phyloP scores from a whole-genome alignment of 2,329 filamentous ascomycete species.

The Diplodia corticola region DNA sequence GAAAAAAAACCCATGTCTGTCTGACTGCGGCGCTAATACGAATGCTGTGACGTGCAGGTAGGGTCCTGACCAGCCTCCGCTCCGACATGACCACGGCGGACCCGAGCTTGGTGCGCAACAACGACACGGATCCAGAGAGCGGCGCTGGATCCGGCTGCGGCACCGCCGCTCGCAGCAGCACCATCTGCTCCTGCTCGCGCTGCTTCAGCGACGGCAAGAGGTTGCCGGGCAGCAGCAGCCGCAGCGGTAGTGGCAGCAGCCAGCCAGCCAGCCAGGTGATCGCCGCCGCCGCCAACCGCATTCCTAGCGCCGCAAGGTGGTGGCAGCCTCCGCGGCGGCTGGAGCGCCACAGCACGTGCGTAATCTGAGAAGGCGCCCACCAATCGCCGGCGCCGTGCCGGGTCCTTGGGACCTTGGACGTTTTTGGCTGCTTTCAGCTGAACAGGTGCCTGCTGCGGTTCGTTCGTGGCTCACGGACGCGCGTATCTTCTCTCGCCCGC shows the following conservation, averaged over 20 bases:
- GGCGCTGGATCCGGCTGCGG: background rate
- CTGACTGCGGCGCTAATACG: background rate
- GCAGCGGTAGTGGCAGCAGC: background rate
- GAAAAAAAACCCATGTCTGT: background rate
- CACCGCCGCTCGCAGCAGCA: background rate
- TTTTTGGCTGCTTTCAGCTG: background rate
- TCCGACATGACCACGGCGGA: constrained; percentile 5
- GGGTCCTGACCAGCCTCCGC: constrained; percentile 13
- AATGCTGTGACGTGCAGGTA: background rate
- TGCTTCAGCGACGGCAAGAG: background rate
- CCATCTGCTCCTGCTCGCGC: constrained; percentile 12
- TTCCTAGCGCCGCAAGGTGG: background rate
- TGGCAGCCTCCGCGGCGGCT: background rate
- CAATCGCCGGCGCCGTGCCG: background rate
- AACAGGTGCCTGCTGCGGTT: no score
- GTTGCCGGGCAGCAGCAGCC: background rate
- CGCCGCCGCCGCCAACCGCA: no score
- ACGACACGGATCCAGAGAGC: background rate
- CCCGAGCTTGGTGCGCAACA: constrained; percentile 17
- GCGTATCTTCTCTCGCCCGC: no score
- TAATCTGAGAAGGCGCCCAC: background rate
- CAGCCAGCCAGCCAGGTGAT: background rate
- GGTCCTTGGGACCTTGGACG: background rate
- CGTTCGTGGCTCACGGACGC: no score
- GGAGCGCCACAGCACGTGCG: background rate